Conservation (phyloP, 2,329 filamentous ascomycete species). For the Fusarium austroafricanum region DNA sequence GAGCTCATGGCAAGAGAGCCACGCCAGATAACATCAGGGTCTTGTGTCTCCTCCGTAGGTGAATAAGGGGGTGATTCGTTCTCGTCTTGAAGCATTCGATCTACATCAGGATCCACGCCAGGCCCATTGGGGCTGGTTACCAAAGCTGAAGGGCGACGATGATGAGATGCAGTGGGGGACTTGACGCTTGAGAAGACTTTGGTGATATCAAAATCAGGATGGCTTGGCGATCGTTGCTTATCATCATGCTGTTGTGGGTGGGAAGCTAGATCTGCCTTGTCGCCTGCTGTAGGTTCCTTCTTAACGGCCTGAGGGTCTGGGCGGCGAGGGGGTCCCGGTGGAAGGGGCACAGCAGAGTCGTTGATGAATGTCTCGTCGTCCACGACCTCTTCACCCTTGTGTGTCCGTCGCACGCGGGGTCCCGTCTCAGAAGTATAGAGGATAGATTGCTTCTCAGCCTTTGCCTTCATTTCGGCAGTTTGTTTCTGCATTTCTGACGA, state of each 20-base stretch:
- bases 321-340: conserved; percentile 37
- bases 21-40: conserved; percentile 81
- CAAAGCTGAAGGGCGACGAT: conserved; percentile 62
- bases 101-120: conserved; percentile 87
- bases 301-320: conserved; percentile 48
- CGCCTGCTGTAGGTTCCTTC: conserved; percentile 48
- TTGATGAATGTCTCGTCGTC: conserved; percentile 74
- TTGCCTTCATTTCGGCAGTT: conserved; percentile 80
- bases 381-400: conserved; percentile 94
- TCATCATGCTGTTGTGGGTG: conserved; percentile 57
- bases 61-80: conserved; percentile 86
- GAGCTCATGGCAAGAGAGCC: conserved; percentile 81
- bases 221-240: conserved; percentile 63
- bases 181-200: conserved; percentile 87
- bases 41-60: conserved; percentile 75
- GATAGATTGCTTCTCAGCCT: conserved; percentile 85
- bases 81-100: conserved; percentile 85
- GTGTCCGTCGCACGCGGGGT: conserved; percentile 86
- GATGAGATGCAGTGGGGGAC: conserved; percentile 70
- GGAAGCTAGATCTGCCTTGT: conserved; percentile 42
- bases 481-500: conserved; percentile 88
- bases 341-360: conserved; percentile 50
- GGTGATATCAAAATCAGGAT: conserved; percentile 81
- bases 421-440: conserved; percentile 77
- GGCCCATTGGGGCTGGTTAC: conserved; percentile 63